Base-by-base conservation (phyloP, 208 protist genomes). In the Leishmania arabica region DNA sequence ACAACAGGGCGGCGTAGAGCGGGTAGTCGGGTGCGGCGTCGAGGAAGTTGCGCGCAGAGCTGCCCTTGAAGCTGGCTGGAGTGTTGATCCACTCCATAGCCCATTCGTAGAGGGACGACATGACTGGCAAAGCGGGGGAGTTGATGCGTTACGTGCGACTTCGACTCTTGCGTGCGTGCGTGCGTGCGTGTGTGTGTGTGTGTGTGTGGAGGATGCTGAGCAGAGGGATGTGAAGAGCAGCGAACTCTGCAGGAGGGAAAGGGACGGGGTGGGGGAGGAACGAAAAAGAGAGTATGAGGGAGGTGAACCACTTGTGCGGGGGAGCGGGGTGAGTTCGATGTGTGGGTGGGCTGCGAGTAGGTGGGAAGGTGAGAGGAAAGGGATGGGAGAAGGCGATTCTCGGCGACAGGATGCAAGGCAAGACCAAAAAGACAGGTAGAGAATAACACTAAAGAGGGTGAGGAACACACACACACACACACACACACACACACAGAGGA, bases 1-100 rank as follows among this genome's bases (percentile, higher is more conserved):
- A 95, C 13, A 92, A 47, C 2, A 89, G 70, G 42, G 75, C 83
- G 0, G 78, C 47, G 65, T 88, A 85, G 31, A 89, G 74, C 40
- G 86, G 85, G 42, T 91, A 77, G 64, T 92, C 86, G 2, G 84
- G 79, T 54, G 90, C 86, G 8, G 81, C 76, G 51, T 88, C 81
- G 81, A 94, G 88, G 53, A 84, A 75, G 49, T 72, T 82, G 54
- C 84, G 75, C 2, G 85, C 84, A 19, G 79, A 76, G 31, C 85
- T 81, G 79, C 88, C 90, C 17, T 73, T 80, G 74, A 94, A 94
- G 70, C 72, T 37, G 2, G 72, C 31, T 17, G 87, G 86, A 9
- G 90, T 78, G 51, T 79, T 74, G 58, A 77, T 56, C 69, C 71
- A 83, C 66, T 37, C 69, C 75, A 80, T 87, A 1, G 37, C 68